These are phyloP conservation scores for Fusarium succisae DNA, from an alignment of 2,329 filamentous ascomycete species.

Conservation along the genomic window DNA sequence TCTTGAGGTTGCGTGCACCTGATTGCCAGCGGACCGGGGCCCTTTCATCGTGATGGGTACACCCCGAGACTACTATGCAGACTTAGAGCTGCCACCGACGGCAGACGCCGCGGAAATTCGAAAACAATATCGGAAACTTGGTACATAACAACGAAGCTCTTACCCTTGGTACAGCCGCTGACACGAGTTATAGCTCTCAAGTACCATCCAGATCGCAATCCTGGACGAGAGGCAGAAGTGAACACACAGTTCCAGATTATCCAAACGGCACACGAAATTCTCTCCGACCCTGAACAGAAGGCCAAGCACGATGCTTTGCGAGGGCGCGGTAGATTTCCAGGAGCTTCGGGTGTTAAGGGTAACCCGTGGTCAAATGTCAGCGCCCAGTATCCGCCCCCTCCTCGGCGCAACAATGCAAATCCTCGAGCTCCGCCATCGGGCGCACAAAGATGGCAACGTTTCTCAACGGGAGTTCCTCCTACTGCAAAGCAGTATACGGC, in stretches of 20 bases:
- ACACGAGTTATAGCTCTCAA: constrained; percentile 70
- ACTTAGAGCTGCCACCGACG: constrained; percentile 75
- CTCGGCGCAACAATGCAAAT: constrained; percentile 48
- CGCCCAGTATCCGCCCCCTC: constrained; percentile 61
- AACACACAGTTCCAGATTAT: constrained; percentile 87
- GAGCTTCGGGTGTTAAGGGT: constrained; percentile 64
- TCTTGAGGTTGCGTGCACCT: not conserved
- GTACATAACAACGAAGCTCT: constrained; percentile 54
- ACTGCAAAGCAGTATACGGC: constrained; percentile 53
- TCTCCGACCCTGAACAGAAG: constrained; percentile 61
- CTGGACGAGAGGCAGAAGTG: constrained; percentile 80
- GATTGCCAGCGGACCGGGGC: constrained; percentile 11
- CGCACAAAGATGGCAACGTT: constrained; percentile 58
- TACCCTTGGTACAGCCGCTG: constrained; percentile 23
- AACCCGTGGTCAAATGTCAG: constrained; percentile 65
- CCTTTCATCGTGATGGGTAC: constrained; percentile 46
- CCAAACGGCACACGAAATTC: constrained; percentile 83
- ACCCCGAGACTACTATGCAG: constrained; percentile 83
- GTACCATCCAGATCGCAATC: constrained; percentile 90
- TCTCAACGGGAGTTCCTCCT: constrained; percentile 53
- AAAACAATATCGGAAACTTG: constrained; percentile 86
- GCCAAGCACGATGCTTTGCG: constrained; percentile 63
- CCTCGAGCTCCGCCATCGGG: constrained; percentile 45
- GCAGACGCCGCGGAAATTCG: constrained; percentile 81
- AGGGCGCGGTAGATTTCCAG: constrained; percentile 52